Evolutionary conservation across 1,284 basidiomycete species (phyloP).

Genomic region (Peniophora sp.): DNA sequence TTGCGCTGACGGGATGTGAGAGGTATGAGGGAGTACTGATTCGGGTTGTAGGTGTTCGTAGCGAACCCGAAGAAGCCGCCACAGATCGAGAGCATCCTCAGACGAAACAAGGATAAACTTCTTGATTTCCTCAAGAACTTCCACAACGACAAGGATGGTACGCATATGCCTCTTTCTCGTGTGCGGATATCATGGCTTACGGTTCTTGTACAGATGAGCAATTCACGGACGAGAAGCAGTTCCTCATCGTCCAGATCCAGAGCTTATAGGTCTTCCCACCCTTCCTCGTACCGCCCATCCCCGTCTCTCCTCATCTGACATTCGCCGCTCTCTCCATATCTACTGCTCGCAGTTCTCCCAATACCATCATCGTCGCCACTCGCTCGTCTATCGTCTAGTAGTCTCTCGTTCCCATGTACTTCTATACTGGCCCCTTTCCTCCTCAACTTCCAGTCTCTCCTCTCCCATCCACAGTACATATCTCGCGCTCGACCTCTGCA

Average conservation of each 20-base stretch:
- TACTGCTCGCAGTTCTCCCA: too few relatives aligned
- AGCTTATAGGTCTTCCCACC: slow-evolving; percentile 38
- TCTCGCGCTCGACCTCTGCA: too few relatives aligned
- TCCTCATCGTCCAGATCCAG: slow-evolving; percentile 88
- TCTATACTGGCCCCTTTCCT: too few relatives aligned
- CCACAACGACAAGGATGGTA: slow-evolving; percentile 96
- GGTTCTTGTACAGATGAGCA: slow-evolving; percentile 73
- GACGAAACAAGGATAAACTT: slow-evolving; percentile 91
- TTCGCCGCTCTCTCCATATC: too few relatives aligned
- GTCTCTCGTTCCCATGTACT: too few relatives aligned
- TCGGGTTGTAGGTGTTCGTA: slow-evolving; percentile 75
- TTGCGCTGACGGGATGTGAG: too few relatives aligned
- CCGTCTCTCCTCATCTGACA: background rate
- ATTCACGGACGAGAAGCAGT: slow-evolving; percentile 96
- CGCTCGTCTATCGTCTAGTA: too few relatives aligned
- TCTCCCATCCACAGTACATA: too few relatives aligned
- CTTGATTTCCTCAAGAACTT: slow-evolving; percentile 86
- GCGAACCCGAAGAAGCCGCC: slow-evolving; percentile 98
- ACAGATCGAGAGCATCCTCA: slow-evolving; percentile 86
- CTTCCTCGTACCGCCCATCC: too few relatives aligned
- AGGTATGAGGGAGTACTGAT: slow-evolving; percentile 6
- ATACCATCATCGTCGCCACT: too few relatives aligned
- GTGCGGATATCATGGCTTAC: background rate
- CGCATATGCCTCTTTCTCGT: slow-evolving; percentile 19
- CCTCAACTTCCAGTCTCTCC: too few relatives aligned